Evolutionary conservation across 441 rosid genomes (phyloP).

Genomic region (Rhodomyrtus psidioides): DNA sequence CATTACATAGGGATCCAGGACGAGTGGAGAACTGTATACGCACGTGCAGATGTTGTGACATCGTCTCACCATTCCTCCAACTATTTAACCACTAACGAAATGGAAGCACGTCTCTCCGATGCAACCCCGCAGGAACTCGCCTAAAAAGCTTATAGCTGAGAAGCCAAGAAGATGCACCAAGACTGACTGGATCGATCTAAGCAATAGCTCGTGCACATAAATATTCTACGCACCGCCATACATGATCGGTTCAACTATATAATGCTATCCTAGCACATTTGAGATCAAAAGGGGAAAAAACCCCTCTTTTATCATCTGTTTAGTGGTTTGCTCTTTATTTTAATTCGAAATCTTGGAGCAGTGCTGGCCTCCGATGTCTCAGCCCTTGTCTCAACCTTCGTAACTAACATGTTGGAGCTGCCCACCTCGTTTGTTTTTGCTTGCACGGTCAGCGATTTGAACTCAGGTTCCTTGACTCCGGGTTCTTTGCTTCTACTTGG

Average conservation of each 20-base stretch:
- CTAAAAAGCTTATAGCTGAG: not conserved
- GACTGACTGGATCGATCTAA: not conserved
- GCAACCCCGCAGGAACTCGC: not conserved
- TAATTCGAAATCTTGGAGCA: conserved; percentile 58
- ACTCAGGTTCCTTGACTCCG: not conserved
- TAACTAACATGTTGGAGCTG: conserved; percentile 15
- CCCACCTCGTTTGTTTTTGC: conserved; percentile 35
- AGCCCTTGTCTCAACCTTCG: conserved; percentile 35
- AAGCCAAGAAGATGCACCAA: not conserved
- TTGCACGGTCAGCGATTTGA: conserved; percentile 10
- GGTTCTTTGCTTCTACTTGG: conserved; percentile 21
- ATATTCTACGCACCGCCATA: not conserved
- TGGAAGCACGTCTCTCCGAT: not conserved
- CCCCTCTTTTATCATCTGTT: conserved; percentile 12
- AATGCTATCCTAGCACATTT: not conserved
- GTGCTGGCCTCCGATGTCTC: conserved; percentile 42
- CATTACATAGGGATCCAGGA: not conserved
- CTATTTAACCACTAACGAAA: not conserved
- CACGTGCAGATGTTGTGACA: not conserved
- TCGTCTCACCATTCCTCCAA: not conserved
- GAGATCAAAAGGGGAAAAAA: not conserved
- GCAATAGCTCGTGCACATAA: not conserved
- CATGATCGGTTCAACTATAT: not conserved
- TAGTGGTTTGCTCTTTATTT: conserved; percentile 57
- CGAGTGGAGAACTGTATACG: not conserved